Conservation (phyloP, 1,284 basidiomycete species). For the Pseudozyma tsukubaensis region DNA sequence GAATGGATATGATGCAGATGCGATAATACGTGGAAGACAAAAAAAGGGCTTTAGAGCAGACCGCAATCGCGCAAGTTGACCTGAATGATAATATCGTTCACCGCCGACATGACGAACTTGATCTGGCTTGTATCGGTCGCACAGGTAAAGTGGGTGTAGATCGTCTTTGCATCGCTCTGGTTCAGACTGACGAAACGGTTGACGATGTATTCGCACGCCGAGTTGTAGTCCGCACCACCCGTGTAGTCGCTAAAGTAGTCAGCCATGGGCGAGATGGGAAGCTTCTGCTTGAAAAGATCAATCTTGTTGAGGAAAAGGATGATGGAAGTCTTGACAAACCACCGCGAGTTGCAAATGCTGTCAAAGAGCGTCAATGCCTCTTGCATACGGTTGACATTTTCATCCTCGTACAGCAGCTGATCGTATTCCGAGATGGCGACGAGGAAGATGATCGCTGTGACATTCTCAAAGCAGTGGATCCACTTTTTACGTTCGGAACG, state of each 20-base stretch:
- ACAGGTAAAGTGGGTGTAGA: slow-evolving; percentile 83
- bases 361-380: slow-evolving; percentile 94
- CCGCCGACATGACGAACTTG: slow-evolving; percentile 73
- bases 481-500: slow-evolving; percentile 88
- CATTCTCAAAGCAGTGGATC: slow-evolving; percentile 85
- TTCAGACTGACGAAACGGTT: slow-evolving; percentile 64
- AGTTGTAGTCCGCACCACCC: slow-evolving; percentile 59
- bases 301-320: slow-evolving; percentile 72
- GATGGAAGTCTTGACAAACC: slow-evolving; percentile 63
- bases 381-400: slow-evolving; percentile 84
- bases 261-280: slow-evolving; percentile 84
- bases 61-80: slow-evolving; percentile 86
- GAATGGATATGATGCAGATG: too few relatives aligned
- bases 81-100: slow-evolving; percentile 76
- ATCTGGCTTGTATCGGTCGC: slow-evolving; percentile 87
- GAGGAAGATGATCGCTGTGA: slow-evolving; percentile 92
- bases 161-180: slow-evolving; percentile 59
- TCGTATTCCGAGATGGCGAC: slow-evolving; percentile 94
- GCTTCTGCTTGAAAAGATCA: slow-evolving; percentile 93
- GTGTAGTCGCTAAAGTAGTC: slow-evolving; percentile 83
- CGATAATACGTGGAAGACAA: too few relatives aligned
- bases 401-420: slow-evolving; percentile 75
- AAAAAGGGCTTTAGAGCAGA: slow-evolving; percentile 73
- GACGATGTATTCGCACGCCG: slow-evolving; percentile 66
- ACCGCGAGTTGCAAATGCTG: slow-evolving; percentile 72